Conservation (phyloP, 805 yeast species). For the Kodamaea fukazawae region DNA sequence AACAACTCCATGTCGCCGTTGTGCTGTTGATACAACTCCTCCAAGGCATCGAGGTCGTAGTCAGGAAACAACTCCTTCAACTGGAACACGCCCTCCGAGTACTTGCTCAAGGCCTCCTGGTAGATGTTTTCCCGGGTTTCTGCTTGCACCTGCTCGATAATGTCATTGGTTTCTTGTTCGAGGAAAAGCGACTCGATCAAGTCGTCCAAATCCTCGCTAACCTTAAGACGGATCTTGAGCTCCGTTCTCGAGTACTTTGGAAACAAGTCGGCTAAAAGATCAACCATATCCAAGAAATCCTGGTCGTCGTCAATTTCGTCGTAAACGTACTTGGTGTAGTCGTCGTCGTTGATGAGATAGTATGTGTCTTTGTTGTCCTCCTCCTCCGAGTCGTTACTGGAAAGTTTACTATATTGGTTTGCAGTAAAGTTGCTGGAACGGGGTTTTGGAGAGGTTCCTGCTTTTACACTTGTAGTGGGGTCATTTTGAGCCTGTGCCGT, state of each 20-base stretch:
- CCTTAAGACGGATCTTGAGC: conserved; percentile 23
- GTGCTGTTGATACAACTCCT: conserved; percentile 25
- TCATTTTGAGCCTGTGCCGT: no score
- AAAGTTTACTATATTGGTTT: background rate
- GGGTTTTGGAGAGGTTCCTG: no score
- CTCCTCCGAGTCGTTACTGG: background rate
- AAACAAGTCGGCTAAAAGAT: conserved; percentile 26
- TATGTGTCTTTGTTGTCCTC: conserved; percentile 7
- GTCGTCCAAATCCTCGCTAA: conserved; percentile 19
- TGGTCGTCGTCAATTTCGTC: conserved; percentile 17
- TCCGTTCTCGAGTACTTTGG: conserved; percentile 26
- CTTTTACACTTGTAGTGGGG: no score
- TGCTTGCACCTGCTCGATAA: conserved; percentile 8
- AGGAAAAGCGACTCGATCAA: conserved; percentile 25
- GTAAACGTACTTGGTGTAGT: conserved; percentile 13
- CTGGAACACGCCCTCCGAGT: conserved; percentile 17
- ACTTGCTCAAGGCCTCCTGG: conserved; percentile 5
- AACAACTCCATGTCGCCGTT: conserved; percentile 30
- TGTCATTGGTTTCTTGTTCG: conserved; percentile 14
- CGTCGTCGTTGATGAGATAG: conserved; percentile 9
- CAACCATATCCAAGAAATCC: conserved; percentile 15
- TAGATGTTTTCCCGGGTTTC: conserved; percentile 5
- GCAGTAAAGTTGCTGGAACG: no score
- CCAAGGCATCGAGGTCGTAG: conserved; percentile 26
- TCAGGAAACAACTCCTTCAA: conserved; percentile 48